Base-by-base conservation (phyloP, 768 basidiomycete genomes). In the Omphalotus guepiniiformis region DNA sequence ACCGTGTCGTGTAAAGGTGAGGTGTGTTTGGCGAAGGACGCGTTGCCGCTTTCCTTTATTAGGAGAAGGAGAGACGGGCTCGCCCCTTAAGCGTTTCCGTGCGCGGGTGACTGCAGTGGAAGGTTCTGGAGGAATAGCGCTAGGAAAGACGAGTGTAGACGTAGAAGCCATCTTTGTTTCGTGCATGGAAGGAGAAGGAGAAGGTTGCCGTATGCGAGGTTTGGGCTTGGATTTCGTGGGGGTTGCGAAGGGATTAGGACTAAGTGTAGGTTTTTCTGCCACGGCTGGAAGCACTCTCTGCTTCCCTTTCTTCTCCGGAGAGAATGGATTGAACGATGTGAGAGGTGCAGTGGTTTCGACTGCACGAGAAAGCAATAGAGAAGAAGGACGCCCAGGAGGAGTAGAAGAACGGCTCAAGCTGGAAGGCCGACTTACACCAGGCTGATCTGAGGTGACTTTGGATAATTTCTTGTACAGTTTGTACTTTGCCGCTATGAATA, bases 1-100 rank as follows among this genome's bases (percentile, higher is more conserved):
- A 37, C 54, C 63, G 30, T 59, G 52, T 36, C 57, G 63, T 34
- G 71, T 55, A 51, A 76, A 69, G 15, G 71, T 61, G 34, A 73
- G 61, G 26, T 56, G 55, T 7, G 63, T 61, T 16, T 74, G 73
- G 4, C 76, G 69, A 29, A 62, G 59, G 42, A 80, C 59, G 34
- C 85, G 84, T 59, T 74, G 74, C 49, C 83, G 77, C 62, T 89
- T 90, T 58, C 79, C 79, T 61, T 88, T 89, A 58, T 75, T 79
- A 3, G 88, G 88, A 15, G 88, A 88, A 3, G 88, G 88, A 0
- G 88, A 90, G 2, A 91, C 87, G 1, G 82, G 82, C 58, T 91
- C 88, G 22, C 88, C 88, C 26, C 88, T 79, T 15, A 91, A 72
- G 47, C 88, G 82, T 61, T 91, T 91, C 29, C 88, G 79, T 18